Evolutionary conservation across 2,329 filamentous ascomycete species (phyloP).

Genomic region (Hypoxylon sp.): DNA sequence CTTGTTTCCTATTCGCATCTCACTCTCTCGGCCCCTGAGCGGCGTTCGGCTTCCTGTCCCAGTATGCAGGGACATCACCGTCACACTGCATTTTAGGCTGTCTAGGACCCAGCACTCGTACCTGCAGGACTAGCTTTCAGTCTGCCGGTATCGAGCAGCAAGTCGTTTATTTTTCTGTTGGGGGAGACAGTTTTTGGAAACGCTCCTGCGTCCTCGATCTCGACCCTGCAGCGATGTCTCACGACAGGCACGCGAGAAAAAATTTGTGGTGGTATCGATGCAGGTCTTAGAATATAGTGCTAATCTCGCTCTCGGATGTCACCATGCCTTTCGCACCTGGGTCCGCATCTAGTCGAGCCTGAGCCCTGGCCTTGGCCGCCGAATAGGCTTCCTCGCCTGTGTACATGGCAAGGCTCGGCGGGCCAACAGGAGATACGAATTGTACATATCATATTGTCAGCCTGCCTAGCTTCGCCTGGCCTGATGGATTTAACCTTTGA

Average conservation of each 20-base stretch:
- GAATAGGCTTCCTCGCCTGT: background rate
- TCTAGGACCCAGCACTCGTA: conserved; percentile 22
- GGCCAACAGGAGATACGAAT: conserved; percentile 10
- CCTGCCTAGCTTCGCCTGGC: no score
- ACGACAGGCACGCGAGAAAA: conserved; percentile 25
- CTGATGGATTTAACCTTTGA: conserved; percentile 32
- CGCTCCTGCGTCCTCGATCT: background rate
- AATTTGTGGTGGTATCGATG: conserved; percentile 16
- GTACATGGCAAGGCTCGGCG: background rate
- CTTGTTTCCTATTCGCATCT: conserved; percentile 1
- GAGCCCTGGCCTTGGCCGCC: background rate
- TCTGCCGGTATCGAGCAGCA: conserved; percentile 11
- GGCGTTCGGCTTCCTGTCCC: conserved; percentile 11
- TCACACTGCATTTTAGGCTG: conserved; percentile 34
- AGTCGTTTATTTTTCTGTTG: conserved; percentile 15
- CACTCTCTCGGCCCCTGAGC: conserved; percentile 5
- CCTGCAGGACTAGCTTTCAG: conserved; percentile 29
- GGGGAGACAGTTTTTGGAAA: conserved; percentile 14
- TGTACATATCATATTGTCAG: background rate
- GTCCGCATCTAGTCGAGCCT: no score
- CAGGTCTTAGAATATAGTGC: conserved; percentile 20
- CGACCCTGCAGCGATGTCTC: conserved; percentile 23
- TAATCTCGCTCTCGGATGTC: conserved; percentile 14
- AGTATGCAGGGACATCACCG: conserved; percentile 25
- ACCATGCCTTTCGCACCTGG: conserved; percentile 3